These are phyloP conservation scores for Verticillium tricorpus DNA, from an alignment of 2,329 filamentous ascomycete genomes.

Conservation along the genomic window DNA sequence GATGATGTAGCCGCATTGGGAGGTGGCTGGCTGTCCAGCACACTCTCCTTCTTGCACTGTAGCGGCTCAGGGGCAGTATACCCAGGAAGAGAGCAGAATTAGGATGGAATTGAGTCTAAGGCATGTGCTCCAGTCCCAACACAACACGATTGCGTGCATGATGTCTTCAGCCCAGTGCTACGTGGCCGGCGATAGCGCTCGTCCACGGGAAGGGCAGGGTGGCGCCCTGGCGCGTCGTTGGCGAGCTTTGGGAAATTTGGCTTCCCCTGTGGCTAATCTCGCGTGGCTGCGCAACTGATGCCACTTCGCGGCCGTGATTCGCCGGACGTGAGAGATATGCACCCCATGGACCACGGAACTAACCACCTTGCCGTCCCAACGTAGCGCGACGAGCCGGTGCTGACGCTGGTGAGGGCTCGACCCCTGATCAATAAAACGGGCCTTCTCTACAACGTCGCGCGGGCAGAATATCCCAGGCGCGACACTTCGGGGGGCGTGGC, in stretches of 20 bases:
- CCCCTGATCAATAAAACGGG: not conserved
- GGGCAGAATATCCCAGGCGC: not conserved
- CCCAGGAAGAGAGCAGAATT: not conserved
- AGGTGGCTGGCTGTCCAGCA: not conserved
- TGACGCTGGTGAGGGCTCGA: not conserved
- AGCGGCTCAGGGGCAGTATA: not conserved
- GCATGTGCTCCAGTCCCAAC: not conserved
- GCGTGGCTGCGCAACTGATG: conserved; percentile 1
- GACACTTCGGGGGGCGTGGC: not conserved
- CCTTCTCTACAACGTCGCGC: not conserved
- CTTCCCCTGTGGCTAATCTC: conserved; percentile 9
- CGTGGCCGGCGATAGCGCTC: not conserved
- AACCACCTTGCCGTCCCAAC: not conserved
- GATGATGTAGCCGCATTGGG: not conserved
- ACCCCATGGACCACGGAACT: not conserved
- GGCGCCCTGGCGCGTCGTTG: not conserved
- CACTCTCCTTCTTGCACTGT: not conserved
- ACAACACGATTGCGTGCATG: not conserved
- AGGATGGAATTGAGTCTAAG: not conserved
- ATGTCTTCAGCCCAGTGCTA: conserved; percentile 1
- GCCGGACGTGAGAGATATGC: not conserved
- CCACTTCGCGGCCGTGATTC: not conserved
- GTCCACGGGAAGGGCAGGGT: not conserved
- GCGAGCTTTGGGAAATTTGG: conserved; percentile 5
- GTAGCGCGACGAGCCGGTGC: not conserved